These are phyloP conservation scores for Chrysosporium keratinophilum DNA, from an alignment of 2,329 filamentous ascomycete genomes.

Conservation along the genomic window DNA sequence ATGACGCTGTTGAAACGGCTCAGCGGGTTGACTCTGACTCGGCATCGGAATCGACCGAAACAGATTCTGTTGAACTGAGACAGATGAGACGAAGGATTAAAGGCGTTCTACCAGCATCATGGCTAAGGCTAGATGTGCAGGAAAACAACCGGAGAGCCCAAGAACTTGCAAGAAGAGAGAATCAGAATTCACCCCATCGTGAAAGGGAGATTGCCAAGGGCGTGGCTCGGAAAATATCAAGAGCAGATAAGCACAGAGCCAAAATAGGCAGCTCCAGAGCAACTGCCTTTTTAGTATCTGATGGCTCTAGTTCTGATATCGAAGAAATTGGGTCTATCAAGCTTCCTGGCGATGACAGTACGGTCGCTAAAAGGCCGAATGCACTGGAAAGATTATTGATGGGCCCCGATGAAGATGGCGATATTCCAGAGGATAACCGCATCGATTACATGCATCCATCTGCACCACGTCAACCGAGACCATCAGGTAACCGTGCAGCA, in stretches of 20 bases:
- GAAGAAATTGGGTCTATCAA: not conserved
- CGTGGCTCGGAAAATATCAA: slow-evolving; percentile 18
- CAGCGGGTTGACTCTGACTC: slow-evolving; percentile 4
- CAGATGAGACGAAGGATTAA: slow-evolving; percentile 34
- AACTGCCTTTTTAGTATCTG: slow-evolving; percentile 11
- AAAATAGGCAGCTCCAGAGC: not conserved
- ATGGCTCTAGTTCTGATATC: slow-evolving; percentile 26
- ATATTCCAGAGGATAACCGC: slow-evolving; percentile 34
- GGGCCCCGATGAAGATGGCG: slow-evolving; percentile 20
- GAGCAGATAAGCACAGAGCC: slow-evolving; percentile 16
- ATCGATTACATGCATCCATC: slow-evolving; percentile 35
- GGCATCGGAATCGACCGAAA: slow-evolving; percentile 6
- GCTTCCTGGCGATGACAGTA: not conserved
- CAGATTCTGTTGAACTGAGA: slow-evolving; percentile 23
- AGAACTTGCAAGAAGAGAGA: slow-evolving; percentile 10
- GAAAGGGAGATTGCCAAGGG: slow-evolving; percentile 16
- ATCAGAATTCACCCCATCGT: slow-evolving; percentile 21
- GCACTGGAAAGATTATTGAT: slow-evolving; percentile 2
- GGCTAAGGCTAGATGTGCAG: slow-evolving; percentile 34
- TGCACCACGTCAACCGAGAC: slow-evolving; percentile 18
- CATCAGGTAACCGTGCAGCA: not conserved
- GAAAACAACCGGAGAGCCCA: slow-evolving; percentile 21
- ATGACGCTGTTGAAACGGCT: not conserved
- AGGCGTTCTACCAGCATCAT: slow-evolving; percentile 42
- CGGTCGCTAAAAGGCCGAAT: not conserved